Percentiles rank a stretch among this genome's conserved stretches.
Evolutionary conservation across 2,329 filamentous ascomycete species (phyloP).

Genomic region (Ophidiomyces ophidiicola): DNA sequence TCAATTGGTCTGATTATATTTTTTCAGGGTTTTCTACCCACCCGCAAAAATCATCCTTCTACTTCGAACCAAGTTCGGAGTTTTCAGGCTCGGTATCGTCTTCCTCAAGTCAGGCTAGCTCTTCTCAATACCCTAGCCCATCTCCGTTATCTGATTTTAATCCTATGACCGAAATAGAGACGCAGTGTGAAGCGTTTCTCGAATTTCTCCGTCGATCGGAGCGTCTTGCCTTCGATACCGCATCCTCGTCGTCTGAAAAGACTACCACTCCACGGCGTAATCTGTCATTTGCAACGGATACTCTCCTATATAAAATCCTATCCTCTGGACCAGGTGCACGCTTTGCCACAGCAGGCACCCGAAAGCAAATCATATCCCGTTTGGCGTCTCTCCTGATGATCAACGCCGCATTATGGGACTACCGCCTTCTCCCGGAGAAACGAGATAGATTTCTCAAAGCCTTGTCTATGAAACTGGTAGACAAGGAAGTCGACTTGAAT

Average conservation of each 20-base stretch:
- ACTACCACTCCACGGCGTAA: conserved; percentile 17
- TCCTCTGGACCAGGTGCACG: conserved; percentile 24
- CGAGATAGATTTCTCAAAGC: conserved; percentile 26
- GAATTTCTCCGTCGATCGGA: conserved; percentile 30
- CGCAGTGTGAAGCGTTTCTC: conserved; percentile 30
- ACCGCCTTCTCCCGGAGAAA: conserved; percentile 22
- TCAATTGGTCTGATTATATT: conserved; percentile 34
- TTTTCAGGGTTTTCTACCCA: conserved; percentile 27
- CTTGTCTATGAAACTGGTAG: conserved; percentile 22
- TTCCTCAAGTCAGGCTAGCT: conserved; percentile 14
- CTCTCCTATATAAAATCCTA: conserved; percentile 26
- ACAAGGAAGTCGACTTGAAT: conserved; percentile 28
- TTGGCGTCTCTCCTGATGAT: conserved; percentile 28
- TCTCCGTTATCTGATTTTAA: conserved; percentile 10
- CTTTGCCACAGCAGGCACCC: conserved; percentile 26
- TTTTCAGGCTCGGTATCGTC: conserved; percentile 20
- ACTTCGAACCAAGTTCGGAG: conserved; percentile 20
- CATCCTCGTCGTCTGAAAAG: conserved; percentile 10
- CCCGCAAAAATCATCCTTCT: conserved; percentile 25
- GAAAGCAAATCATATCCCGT: conserved; percentile 31
- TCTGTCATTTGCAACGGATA: conserved; percentile 21
- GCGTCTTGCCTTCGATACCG: conserved; percentile 25
- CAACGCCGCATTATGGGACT: conserved; percentile 32
- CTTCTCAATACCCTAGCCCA: conserved; percentile 11
- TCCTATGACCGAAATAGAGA: conserved; percentile 23